phyloP scores from a whole-genome alignment of 2,329 filamentous ascomycete genomes.

The Fusarium liriodendri region DNA sequence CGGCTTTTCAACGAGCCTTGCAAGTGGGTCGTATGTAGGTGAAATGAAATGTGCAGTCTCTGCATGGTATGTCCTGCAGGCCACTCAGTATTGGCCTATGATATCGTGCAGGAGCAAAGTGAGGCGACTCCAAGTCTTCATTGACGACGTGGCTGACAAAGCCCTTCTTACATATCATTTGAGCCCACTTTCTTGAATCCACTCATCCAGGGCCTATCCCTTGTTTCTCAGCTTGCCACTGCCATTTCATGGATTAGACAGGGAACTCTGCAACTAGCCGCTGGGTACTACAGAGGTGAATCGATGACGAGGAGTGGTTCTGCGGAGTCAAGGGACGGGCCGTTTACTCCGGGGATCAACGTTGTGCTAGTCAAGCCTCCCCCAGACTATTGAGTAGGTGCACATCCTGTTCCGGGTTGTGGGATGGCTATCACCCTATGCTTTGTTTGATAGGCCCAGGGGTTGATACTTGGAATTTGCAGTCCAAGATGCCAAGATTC shows the following conservation, averaged over 20 bases:
- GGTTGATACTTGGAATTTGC: not conserved
- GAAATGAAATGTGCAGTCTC: conserved; percentile 8
- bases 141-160: conserved; percentile 30
- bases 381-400: not conserved
- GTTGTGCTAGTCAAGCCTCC: not conserved
- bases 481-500: not conserved
- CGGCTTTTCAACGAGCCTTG: not conserved
- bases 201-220: not conserved
- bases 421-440: not conserved
- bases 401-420: not conserved
- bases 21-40: not conserved
- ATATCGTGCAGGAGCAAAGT: not conserved
- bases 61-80: not conserved
- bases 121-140: not conserved
- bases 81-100: not conserved
- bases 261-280: not conserved
- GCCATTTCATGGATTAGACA: not conserved
- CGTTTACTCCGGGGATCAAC: not conserved
- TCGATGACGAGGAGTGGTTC: not conserved
- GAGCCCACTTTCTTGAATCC: not conserved
- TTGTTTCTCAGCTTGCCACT: not conserved
- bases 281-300: not conserved
- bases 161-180: not conserved
- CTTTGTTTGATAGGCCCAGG: not conserved
- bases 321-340: not conserved